Evolutionary conservation across 257 asterid genomes (phyloP).

Genomic region (Nyctanthes arbortristis): DNA sequence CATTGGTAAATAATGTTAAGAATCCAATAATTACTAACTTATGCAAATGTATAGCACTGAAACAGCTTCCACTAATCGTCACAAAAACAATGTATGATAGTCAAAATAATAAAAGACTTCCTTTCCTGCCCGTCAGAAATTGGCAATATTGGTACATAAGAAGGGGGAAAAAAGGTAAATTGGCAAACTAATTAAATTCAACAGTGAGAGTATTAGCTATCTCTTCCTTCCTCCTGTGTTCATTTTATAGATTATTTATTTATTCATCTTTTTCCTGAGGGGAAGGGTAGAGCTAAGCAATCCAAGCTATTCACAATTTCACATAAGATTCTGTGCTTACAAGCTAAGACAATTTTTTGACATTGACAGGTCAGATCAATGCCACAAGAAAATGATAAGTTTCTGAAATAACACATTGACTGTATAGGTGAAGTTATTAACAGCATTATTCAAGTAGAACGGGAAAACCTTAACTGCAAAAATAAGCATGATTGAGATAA

Average conservation of each 20-base stretch:
- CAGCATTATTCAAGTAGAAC: not conserved
- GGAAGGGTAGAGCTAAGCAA: not conserved
- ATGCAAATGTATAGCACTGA: constrained; percentile 7
- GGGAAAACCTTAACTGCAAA: not conserved
- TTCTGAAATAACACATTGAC: not conserved
- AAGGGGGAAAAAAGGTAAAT: too few relatives aligned
- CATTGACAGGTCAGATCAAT: constrained; percentile 10
- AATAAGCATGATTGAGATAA: not conserved
- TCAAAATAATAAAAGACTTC: not conserved
- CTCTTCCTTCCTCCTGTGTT: not conserved
- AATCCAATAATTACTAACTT: constrained; percentile 19
- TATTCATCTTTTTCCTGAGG: not conserved
- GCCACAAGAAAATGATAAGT: constrained; percentile 15
- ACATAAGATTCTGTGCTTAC: too few relatives aligned
- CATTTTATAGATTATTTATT: not conserved
- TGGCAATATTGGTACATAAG: too few relatives aligned
- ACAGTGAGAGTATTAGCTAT: not conserved
- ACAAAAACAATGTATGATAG: not conserved
- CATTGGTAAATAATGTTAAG: constrained; percentile 29
- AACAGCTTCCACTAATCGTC: not conserved
- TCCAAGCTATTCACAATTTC: too few relatives aligned
- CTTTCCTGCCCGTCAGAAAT: too few relatives aligned
- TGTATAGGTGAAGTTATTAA: not conserved
- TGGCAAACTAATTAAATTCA: not conserved
- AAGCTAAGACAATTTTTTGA: constrained; percentile 6